Evolutionary conservation across 2,329 filamentous ascomycete genomes (phyloP).

Genomic region (Teratosphaeria epicoccoides): DNA sequence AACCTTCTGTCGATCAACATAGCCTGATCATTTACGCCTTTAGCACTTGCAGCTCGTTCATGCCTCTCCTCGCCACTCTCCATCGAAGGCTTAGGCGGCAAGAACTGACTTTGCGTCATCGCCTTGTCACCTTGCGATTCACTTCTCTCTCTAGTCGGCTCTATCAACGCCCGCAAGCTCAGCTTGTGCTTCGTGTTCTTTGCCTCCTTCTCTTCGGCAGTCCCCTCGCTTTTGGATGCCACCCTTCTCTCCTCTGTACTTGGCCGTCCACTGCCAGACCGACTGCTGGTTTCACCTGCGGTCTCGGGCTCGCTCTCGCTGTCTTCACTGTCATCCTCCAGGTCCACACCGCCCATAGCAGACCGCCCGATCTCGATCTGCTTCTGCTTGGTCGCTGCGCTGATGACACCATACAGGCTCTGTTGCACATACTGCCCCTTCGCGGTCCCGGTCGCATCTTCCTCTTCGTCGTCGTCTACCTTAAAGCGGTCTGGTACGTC

Average conservation of each 20-base stretch:
- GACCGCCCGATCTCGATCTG: slow-evolving; percentile 25
- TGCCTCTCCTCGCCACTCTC: neutral
- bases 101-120: slow-evolving; percentile 24
- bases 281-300: slow-evolving; percentile 4
- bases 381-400: slow-evolving; percentile 60
- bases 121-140: slow-evolving; percentile 21
- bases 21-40: slow-evolving; percentile 40
- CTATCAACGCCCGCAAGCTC: slow-evolving; percentile 55
- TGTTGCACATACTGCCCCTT: slow-evolving; percentile 68
- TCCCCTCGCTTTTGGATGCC: neutral
- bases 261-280: slow-evolving; percentile 2
- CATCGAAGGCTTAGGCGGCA: slow-evolving; percentile 10
- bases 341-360: slow-evolving; percentile 46
- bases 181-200: slow-evolving; percentile 37
- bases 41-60: slow-evolving; percentile 11
- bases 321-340: slow-evolving; percentile 66
- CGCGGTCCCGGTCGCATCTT: slow-evolving; percentile 51
- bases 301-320: slow-evolving; percentile 46
- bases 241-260: slow-evolving; percentile 1
- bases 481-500: slow-evolving; percentile 16
- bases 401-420: slow-evolving; percentile 86
- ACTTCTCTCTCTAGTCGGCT: slow-evolving; percentile 37
- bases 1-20: slow-evolving; percentile 66
- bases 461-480: slow-evolving; percentile 16
- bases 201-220: neutral